Percentiles rank a stretch among this genome's conserved stretches.
These are phyloP conservation scores for Stromatinia cepivora DNA, from an alignment of 2,329 filamentous ascomycete species.

Conservation along the genomic window DNA sequence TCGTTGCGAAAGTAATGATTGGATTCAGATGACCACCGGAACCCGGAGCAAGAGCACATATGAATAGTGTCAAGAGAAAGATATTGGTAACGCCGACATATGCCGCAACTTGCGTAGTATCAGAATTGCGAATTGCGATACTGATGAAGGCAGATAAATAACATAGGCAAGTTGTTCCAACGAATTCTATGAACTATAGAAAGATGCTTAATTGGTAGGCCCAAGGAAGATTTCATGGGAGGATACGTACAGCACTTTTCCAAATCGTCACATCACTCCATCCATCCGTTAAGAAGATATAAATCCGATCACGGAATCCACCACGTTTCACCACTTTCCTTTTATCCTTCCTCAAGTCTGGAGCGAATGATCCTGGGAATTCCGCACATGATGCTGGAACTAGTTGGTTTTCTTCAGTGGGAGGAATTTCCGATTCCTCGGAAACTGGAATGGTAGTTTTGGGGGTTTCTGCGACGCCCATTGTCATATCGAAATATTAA, in stretches of 20 bases:
- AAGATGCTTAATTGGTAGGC: neutral
- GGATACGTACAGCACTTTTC: conserved; percentile 27
- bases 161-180: conserved; percentile 38
- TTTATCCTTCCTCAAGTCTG: conserved; percentile 27
- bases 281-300: conserved; percentile 25
- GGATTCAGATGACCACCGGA: conserved; percentile 57
- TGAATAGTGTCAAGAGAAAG: conserved; percentile 49
- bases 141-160: conserved; percentile 41
- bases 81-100: conserved; percentile 42
- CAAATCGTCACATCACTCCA: conserved; percentile 29
- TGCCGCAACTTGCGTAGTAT: conserved; percentile 35
- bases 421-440: neutral
- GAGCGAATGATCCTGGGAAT: conserved; percentile 32
- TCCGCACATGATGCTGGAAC: conserved; percentile 25
- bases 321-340: conserved; percentile 17
- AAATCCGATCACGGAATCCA: conserved; percentile 16
- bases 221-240: neutral
- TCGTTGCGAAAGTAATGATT: conserved; percentile 54
- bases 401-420: neutral
- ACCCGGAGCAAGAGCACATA: conserved; percentile 50
- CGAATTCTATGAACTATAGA: conserved; percentile 39
- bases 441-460: neutral
- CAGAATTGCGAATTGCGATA: conserved; percentile 39
- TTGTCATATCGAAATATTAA: neutral
- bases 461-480: neutral